Conservation (phyloP, 2,329 filamentous ascomycete species). For the Pseudogymnoascus sp. region DNA sequence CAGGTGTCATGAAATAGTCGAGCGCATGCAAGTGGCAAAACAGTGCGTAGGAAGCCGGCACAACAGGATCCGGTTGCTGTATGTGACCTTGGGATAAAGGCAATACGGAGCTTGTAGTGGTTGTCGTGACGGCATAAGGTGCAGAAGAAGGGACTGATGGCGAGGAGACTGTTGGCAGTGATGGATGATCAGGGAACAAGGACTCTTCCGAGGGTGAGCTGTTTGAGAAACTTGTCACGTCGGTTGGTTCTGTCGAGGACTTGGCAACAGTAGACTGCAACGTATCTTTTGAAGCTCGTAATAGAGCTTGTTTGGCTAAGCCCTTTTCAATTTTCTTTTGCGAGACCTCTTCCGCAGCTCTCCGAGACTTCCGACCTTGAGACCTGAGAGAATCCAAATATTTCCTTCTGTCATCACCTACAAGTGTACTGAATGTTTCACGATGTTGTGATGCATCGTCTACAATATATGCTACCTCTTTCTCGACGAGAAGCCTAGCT, state of each 20-base stretch:
- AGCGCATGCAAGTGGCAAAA: conserved; percentile 72
- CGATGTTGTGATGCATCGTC: conserved; percentile 68
- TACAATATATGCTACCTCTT: conserved; percentile 68
- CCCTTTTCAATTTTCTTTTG: conserved; percentile 22
- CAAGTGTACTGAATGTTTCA: conserved; percentile 45
- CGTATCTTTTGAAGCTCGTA: conserved; percentile 17
- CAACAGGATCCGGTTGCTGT: conserved; percentile 29
- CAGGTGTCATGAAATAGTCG: conserved; percentile 84
- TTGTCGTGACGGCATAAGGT: conserved; percentile 35
- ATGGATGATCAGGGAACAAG: neutral
- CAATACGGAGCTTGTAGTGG: conserved; percentile 36
- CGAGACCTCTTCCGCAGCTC: conserved; percentile 28
- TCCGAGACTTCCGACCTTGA: conserved; percentile 40
- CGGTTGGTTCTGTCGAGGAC: neutral
- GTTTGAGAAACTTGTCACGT: conserved; percentile 1
- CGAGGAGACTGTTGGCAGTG: neutral
- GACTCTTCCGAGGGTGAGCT: neutral
- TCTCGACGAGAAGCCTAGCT: conserved; percentile 70
- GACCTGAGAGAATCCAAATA: conserved; percentile 53
- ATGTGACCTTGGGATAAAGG: conserved; percentile 21
- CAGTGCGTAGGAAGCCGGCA: conserved; percentile 59
- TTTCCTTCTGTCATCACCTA: conserved; percentile 46
- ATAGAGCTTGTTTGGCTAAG: conserved; percentile 22
- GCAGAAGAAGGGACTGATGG: conserved; percentile 6
- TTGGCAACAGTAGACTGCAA: conserved; percentile 7